A percentile compares a stretch with the other conserved stretches of the same genome.
Evolutionary conservation across 108 stramenopile species (phyloP).

Genomic region (Nannochloropsis oceanica): DNA sequence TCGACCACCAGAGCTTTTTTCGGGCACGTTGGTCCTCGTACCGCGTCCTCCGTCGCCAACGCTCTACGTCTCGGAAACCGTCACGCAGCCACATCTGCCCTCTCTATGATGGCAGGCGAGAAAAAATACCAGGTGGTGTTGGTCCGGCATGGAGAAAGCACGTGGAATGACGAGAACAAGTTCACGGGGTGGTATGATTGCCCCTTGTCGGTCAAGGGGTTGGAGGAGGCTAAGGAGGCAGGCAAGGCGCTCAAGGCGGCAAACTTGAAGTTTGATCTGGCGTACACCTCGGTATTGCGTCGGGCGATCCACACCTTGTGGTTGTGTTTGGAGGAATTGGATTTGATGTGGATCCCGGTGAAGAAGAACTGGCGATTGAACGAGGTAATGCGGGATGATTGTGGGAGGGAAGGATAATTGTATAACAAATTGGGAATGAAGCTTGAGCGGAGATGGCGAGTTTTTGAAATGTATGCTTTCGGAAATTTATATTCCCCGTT

Average conservation of each 20-base stretch:
- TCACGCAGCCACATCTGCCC: not conserved
- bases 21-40: not conserved
- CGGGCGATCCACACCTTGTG: conserved; percentile 34
- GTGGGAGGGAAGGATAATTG: no score
- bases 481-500: no score
- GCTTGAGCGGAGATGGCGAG: no score
- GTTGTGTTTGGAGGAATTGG: conserved; percentile 51
- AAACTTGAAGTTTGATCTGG: conserved; percentile 76
- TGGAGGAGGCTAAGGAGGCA: conserved; percentile 60
- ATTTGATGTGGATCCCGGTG: conserved; percentile 83
- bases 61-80: not conserved
- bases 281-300: conserved; percentile 71
- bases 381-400: conserved; percentile 36
- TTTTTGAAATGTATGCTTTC: no score
- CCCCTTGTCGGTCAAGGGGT: conserved; percentile 65
- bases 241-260: conserved; percentile 52
- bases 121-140: not conserved
- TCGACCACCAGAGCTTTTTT: not conserved
- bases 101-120: not conserved
- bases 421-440: no score
- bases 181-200: conserved; percentile 92
- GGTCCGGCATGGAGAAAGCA: conserved; percentile 84
- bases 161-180: conserved; percentile 81
- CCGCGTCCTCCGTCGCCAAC: not conserved
- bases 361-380: conserved; percentile 77